Evolutionary conservation across 371 early-diverging fungal species (phyloP).

Genomic region (Capillidium heterosporum): DNA sequence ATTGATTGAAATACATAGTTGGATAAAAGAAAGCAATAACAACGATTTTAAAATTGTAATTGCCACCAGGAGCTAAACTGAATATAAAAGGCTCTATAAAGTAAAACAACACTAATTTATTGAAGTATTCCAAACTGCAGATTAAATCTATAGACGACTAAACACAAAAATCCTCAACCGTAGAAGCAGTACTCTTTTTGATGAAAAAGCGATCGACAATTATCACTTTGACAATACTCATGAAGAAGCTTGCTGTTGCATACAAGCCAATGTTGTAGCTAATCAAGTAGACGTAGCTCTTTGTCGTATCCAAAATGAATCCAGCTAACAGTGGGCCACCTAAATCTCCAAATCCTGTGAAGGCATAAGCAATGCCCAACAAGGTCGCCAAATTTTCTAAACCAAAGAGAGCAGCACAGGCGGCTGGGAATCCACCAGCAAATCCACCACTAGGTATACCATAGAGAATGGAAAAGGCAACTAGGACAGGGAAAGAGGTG

Average conservation of each 20-base stretch:
- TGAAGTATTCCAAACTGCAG: too few species aligned
- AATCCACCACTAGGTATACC: slow-evolving; percentile 39
- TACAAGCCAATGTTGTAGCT: neutral
- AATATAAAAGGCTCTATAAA: too few species aligned
- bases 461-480: slow-evolving; percentile 31
- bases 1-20: too few species aligned
- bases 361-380: slow-evolving; percentile 18
- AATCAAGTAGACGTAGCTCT: slow-evolving; percentile 8
- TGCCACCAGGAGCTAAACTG: too few species aligned
- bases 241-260: neutral
- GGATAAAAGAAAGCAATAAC: too few species aligned
- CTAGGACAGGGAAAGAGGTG: slow-evolving; percentile 17
- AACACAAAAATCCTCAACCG: too few species aligned
- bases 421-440: slow-evolving; percentile 22
- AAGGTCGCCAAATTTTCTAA: slow-evolving; percentile 14
- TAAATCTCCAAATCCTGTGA: slow-evolving; percentile 15
- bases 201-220: too few species aligned
- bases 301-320: slow-evolving; percentile 15
- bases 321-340: slow-evolving; percentile 23
- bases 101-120: too few species aligned
- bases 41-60: too few species aligned
- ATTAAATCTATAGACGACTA: too few species aligned
- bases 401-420: slow-evolving; percentile 24
- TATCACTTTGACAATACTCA: too few species aligned
- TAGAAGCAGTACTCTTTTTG: too few species aligned